Conservation (phyloP, 106 monocot species). For the Gastrodia elata region DNA sequence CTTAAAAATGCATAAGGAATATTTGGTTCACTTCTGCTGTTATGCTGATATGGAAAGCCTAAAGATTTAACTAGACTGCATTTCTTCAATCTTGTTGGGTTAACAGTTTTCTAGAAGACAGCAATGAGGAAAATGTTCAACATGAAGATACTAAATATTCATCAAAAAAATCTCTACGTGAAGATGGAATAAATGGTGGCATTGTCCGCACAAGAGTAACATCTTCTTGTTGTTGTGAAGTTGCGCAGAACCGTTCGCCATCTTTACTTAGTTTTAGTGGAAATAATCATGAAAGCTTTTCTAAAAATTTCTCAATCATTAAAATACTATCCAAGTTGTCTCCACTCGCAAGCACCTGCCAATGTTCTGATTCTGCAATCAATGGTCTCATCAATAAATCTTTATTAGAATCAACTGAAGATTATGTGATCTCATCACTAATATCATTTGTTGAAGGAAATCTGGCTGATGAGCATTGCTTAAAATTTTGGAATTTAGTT, state of each 20-base stretch:
- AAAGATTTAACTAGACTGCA: background rate
- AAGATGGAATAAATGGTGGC: slow-evolving; percentile 8
- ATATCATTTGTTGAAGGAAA: slow-evolving; percentile 48
- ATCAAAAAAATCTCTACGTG: slow-evolving; percentile 8
- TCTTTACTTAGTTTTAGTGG: background rate
- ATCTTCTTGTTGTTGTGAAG: slow-evolving; percentile 4
- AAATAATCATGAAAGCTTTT: slow-evolving; percentile 7
- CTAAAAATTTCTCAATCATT: slow-evolving; percentile 2
- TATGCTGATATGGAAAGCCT: background rate
- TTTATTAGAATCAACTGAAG: slow-evolving; percentile 46
- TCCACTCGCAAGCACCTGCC: slow-evolving; percentile 23
- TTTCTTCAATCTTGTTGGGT: slow-evolving; percentile 7
- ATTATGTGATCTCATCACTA: slow-evolving; percentile 64
- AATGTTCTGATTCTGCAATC: slow-evolving; percentile 25
- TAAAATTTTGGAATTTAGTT: slow-evolving; percentile 50
- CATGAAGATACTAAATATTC: background rate
- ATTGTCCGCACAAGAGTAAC: background rate
- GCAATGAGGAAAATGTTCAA: background rate
- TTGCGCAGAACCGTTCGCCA: slow-evolving; percentile 1
- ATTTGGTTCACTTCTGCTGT: slow-evolving; percentile 8
- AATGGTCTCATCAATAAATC: slow-evolving; percentile 35
- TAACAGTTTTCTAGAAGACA: slow-evolving; percentile 10
- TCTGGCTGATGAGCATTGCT: slow-evolving; percentile 19
- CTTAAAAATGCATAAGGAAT: slow-evolving; percentile 25
- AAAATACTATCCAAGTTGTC: slow-evolving; percentile 29